phyloP scores from a whole-genome alignment of 140 eudicot genomes.

The Anethum foeniculum region DNA sequence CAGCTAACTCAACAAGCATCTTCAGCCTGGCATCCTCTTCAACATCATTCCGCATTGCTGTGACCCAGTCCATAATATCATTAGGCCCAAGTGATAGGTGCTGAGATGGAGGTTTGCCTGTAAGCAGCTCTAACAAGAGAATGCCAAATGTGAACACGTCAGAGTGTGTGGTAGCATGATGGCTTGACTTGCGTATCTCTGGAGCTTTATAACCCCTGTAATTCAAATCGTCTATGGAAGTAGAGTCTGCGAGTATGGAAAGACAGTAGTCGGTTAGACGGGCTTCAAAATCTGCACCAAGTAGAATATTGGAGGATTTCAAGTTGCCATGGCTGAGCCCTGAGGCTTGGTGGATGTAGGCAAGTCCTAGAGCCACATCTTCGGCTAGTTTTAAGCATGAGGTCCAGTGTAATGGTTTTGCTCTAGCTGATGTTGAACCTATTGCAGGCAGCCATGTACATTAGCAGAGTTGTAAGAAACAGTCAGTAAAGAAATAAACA shows the following conservation, averaged over 20 bases:
- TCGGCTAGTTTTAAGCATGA: conserved; percentile 82
- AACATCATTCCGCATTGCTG: conserved; percentile 65
- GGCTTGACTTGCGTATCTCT: conserved; percentile 44
- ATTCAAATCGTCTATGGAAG: conserved; percentile 41
- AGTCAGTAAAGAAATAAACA: background rate
- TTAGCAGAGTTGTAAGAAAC: background rate
- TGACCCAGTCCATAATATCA: conserved; percentile 75
- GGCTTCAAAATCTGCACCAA: conserved; percentile 80
- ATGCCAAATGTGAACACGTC: conserved; percentile 82
- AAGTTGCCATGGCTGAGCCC: conserved; percentile 67
- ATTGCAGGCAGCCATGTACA: background rate
- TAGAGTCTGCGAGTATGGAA: conserved; percentile 44
- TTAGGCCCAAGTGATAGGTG: conserved; percentile 75
- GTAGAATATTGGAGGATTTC: conserved; percentile 71
- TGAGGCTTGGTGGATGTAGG: conserved; percentile 88
- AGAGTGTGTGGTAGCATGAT: conserved; percentile 49
- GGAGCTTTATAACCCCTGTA: conserved; percentile 60
- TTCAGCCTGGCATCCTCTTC: conserved; percentile 55
- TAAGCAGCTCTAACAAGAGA: conserved; percentile 66
- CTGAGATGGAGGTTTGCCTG: conserved; percentile 75
- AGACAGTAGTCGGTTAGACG: conserved; percentile 77
- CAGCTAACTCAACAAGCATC: conserved; percentile 79
- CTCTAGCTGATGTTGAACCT: conserved; percentile 81
- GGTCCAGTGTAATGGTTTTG: conserved; percentile 89
- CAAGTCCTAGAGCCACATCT: conserved; percentile 76